Base-by-base conservation (phyloP, 352 stramenopile genomes). In the Globisporangium barbulae region DNA sequence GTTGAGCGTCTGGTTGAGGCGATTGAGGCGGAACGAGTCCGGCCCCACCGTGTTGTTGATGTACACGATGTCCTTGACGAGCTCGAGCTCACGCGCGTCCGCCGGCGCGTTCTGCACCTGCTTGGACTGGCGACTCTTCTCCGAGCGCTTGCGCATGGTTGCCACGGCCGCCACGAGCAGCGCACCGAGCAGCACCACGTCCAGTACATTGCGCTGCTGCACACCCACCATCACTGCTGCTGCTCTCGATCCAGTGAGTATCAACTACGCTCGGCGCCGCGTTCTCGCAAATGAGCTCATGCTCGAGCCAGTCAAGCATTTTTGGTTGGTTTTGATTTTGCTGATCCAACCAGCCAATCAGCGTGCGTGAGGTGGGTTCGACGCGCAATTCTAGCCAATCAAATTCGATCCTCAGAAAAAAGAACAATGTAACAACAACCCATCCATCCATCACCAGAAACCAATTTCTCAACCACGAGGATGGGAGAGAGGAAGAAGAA, bases 51-150 rank as follows among this genome's bases (percentile, higher is more conserved):
- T 75, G 53, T 88, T 86, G 75, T 91, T 86, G 67, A 94, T 90
- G 74, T 92, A 90, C 67, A 93, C 79, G 59, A 90, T 90, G 68
- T 94, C 79, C 68, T 91, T 85, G 59, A 94, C 85, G 39, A 94
- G 72, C 74, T 89, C 81, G 25, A 89, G 72, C 66, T 94, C 85
- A 62, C 79, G 81, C 58, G 71, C 65, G 60, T 86, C 78, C 25
- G 73, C 72, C 37, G 79, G 72, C 28, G 75, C 58, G 48, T 75
- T 70, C 61, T 81, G 69, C 65, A 86, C 69, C 59, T 80, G 68
- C 64, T 71, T 67, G 59, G 77, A 75, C 42, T 67, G 69, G 65
- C 73, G 73, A 37, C 64, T 67, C 39, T 75, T 71, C 67, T 83
- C 68, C 62, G 79, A 76, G 44, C 79, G 82, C 65, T 53, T 64